Evolutionary conservation across 2,329 filamentous ascomycete species (phyloP).

Genomic region (Xylariomycetidae sp.): DNA sequence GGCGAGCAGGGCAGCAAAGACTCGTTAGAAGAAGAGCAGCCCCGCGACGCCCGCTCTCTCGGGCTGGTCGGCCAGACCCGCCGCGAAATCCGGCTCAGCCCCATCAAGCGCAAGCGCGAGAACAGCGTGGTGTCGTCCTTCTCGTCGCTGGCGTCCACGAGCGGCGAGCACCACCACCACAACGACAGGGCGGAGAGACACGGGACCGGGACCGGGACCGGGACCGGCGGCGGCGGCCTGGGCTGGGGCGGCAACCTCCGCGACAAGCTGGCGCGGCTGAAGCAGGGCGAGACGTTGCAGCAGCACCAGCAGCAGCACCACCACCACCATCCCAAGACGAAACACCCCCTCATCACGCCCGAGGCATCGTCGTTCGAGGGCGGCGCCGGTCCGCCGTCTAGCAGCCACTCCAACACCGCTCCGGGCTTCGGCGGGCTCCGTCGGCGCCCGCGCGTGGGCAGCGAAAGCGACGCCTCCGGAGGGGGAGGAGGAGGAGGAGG

Average conservation of each 20-base stretch:
- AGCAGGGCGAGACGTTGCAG: constrained; percentile 48
- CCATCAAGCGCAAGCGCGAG: constrained; percentile 56
- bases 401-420: too few relatives aligned
- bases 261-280: constrained; percentile 56
- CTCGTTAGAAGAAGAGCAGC: constrained; percentile 19
- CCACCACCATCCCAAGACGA: too few relatives aligned
- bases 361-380: too few relatives aligned
- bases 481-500: constrained; percentile 5
- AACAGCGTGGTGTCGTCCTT: constrained; percentile 37
- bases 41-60: constrained; percentile 38
- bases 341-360: too few relatives aligned
- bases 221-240: constrained; percentile 17
- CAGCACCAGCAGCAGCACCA: constrained; percentile 2
- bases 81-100: constrained; percentile 48
- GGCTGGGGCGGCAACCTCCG: constrained; percentile 54
- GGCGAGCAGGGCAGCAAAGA: not conserved
- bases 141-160: constrained; percentile 6
- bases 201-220: not conserved
- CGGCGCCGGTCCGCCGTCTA: too few relatives aligned
- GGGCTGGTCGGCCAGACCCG: constrained; percentile 35
- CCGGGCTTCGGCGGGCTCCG: too few relatives aligned
- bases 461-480: too few relatives aligned
- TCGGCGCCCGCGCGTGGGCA: too few relatives aligned
- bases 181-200: too few relatives aligned
- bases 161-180: too few relatives aligned